Evolutionary conservation across 805 yeast species (phyloP).

Genomic region (Yamadazyma sp.): DNA sequence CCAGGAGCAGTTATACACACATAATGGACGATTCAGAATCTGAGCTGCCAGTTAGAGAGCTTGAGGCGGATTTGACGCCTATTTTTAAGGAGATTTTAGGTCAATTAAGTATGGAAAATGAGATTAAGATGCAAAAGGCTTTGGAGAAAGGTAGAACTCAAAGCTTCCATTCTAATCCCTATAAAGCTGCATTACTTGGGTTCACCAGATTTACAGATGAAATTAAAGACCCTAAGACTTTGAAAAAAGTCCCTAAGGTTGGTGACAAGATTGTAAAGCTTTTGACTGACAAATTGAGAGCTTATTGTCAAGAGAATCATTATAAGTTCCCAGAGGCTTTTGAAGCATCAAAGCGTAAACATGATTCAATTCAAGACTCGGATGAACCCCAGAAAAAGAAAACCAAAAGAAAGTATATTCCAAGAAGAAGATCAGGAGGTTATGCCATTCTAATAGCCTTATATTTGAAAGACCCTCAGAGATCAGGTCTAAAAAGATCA

Average conservation of each 20-base stretch:
- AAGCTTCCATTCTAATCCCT: constrained; percentile 1
- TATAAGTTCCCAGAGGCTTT: constrained; percentile 41
- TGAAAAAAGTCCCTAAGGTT: constrained; percentile 58
- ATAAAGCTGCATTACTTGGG: constrained; percentile 1
- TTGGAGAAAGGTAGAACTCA: neutral
- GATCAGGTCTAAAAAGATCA: constrained; percentile 61
- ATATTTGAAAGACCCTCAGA: constrained; percentile 42
- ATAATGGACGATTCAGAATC: too few species aligned
- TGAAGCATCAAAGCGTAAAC: constrained; percentile 4
- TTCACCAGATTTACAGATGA: constrained; percentile 33
- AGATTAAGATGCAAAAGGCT: too few species aligned
- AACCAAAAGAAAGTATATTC: constrained; percentile 50
- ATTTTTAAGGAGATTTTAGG: neutral
- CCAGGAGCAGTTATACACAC: too few species aligned
- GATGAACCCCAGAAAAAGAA: constrained; percentile 13
- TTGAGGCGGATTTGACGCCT: constrained; percentile 1
- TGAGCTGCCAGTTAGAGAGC: neutral
- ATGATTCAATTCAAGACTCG: neutral
- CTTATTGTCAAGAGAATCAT: constrained; percentile 57
- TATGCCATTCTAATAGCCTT: constrained; percentile 74
- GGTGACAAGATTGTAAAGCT: constrained; percentile 66
- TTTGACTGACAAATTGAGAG: constrained; percentile 44
- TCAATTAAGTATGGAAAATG: neutral
- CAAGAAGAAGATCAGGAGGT: constrained; percentile 75
- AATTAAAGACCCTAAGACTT: constrained; percentile 54